phyloP scores from a whole-genome alignment of 129 eudicot species.

The Centaurea solstitialis region DNA sequence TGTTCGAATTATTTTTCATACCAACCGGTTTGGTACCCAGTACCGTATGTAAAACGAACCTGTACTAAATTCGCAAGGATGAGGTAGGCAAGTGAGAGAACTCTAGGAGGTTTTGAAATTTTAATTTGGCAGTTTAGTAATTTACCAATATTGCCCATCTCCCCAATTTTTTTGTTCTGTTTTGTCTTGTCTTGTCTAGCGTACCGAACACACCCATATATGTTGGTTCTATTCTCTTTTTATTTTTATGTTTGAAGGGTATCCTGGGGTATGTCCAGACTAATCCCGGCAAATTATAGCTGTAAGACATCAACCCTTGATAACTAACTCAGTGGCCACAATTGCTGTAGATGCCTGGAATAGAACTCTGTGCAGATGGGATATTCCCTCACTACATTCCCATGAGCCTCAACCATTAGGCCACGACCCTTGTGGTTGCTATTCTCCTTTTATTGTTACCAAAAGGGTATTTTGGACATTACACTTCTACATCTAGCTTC shows the following conservation, averaged over 20 bases:
- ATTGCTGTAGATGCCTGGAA: no score
- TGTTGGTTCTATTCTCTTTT: not conserved
- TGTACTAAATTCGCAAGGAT: not conserved
- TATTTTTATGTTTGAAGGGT: no score
- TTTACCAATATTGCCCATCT: not conserved
- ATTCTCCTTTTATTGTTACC: not conserved
- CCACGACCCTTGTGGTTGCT: no score
- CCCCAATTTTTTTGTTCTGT: not conserved
- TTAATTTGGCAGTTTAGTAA: not conserved
- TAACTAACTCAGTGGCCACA: no score
- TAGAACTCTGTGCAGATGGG: no score
- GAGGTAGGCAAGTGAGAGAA: not conserved
- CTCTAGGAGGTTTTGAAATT: not conserved
- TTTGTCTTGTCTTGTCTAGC: not conserved
- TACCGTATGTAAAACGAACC: not conserved
- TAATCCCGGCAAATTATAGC: no score
- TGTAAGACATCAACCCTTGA: no score
- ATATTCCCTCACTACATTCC: no score
- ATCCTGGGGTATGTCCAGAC: no score
- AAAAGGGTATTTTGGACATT: not conserved
- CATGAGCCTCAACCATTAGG: no score
- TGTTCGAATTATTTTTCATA: no score
- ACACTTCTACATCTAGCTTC: not conserved
- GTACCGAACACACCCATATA: not conserved
- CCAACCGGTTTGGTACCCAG: no score